Evolutionary conservation across 129 eudicot species (phyloP).

Genomic region (Mikania micrantha): DNA sequence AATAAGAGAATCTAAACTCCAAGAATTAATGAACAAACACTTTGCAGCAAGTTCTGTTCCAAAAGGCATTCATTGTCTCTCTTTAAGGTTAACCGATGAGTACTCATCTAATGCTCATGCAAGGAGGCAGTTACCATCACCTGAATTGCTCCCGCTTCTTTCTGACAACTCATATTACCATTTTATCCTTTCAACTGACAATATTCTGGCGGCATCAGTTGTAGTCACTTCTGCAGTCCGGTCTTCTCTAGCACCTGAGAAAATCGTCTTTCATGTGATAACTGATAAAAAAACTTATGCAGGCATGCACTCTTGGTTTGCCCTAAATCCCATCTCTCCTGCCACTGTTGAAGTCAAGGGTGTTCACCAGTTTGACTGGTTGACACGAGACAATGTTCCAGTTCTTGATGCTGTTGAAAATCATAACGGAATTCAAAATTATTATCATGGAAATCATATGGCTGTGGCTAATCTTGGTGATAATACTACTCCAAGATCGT

Average conservation of each 20-base stretch:
- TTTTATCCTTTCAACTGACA: constrained; percentile 85
- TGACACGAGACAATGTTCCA: constrained; percentile 95
- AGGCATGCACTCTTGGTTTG: constrained; percentile 99
- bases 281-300: constrained; percentile 99
- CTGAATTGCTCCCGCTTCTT: constrained; percentile 89
- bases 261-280: constrained; percentile 85
- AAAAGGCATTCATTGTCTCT: constrained; percentile 91
- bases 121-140: constrained; percentile 87
- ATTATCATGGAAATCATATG: constrained; percentile 90
- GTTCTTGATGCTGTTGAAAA: constrained; percentile 97
- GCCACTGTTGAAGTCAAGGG: constrained; percentile 97
- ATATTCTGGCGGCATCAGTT: constrained; percentile 94
- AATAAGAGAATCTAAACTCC: constrained; percentile 78
- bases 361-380: too few species aligned
- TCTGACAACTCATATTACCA: constrained; percentile 85
- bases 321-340: constrained; percentile 77
- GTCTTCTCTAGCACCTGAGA: constrained; percentile 64
- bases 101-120: constrained; percentile 98
- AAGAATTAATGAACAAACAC: constrained; percentile 94
- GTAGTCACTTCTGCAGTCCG: constrained; percentile 89
- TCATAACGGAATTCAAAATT: constrained; percentile 63
- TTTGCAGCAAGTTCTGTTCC: constrained; percentile 97
- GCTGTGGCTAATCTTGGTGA: constrained; percentile 72
- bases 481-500: constrained; percentile 60
- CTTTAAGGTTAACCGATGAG: constrained; percentile 91